phyloP scores from a whole-genome alignment of 2,329 filamentous ascomycete genomes.

The Proliferodiscus dingleyae region DNA sequence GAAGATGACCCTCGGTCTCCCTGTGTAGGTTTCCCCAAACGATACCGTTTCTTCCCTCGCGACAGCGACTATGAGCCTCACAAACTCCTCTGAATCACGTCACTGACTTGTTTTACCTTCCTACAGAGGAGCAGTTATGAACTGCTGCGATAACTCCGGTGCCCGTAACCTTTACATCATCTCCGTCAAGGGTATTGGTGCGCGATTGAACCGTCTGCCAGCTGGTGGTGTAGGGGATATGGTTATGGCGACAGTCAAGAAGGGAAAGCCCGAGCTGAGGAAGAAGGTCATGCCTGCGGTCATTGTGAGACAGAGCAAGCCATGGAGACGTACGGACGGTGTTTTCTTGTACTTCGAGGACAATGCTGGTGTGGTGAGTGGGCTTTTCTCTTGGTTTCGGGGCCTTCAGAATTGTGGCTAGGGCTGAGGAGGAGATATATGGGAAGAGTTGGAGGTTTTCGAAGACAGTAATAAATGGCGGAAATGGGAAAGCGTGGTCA shows the following conservation, averaged over 20 bases:
- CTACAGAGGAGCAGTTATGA: constrained; percentile 93
- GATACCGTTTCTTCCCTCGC: too few relatives aligned
- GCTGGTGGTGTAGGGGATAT: constrained; percentile 98
- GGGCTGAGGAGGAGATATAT: not conserved
- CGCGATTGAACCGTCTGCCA: constrained; percentile 93
- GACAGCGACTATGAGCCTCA: too few relatives aligned
- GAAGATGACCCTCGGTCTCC: constrained; percentile 99
- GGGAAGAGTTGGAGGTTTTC: not conserved
- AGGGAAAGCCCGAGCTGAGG: constrained; percentile 99
- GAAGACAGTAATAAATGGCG: not conserved
- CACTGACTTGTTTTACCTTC: not conserved
- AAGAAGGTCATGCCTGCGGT: constrained; percentile 99
- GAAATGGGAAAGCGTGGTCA: not conserved
- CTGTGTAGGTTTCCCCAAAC: constrained; percentile 70
- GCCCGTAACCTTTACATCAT: constrained; percentile 99
- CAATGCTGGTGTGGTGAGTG: constrained; percentile 95
- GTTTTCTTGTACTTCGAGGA: constrained; percentile 99
- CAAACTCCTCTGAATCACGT: too few relatives aligned
- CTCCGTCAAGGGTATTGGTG: constrained; percentile 97
- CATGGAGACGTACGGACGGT: constrained; percentile 97
- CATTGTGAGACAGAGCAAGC: constrained; percentile 98
- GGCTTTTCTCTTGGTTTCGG: constrained; percentile 8
- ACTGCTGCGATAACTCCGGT: constrained; percentile 99
- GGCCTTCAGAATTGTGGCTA: not conserved
- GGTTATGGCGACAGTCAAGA: constrained; percentile 99